Conservation (phyloP, 768 basidiomycete genomes). For the Lactarius tabidus region DNA sequence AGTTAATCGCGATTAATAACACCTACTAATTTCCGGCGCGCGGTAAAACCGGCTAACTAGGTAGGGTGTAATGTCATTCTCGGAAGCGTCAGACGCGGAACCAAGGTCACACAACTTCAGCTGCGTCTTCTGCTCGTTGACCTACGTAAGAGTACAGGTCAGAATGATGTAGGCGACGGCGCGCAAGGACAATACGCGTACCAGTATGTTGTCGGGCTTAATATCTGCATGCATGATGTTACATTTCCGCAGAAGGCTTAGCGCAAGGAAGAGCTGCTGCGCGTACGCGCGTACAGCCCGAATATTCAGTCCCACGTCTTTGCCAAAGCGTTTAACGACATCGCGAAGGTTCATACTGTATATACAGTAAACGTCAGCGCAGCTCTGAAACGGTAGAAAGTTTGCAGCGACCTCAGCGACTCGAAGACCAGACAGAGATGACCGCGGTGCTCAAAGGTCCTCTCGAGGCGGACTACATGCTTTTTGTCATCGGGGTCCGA, state of each 20-base stretch:
- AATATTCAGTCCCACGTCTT: conserved; percentile 94
- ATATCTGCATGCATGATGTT: conserved; percentile 98
- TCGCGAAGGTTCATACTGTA: conserved; percentile 95
- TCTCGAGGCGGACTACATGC: conserved; percentile 87
- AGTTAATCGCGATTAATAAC: conserved; percentile 9
- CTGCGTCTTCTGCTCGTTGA: conserved; percentile 90
- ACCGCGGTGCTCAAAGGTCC: conserved; percentile 95
- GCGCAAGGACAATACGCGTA: conserved; percentile 37
- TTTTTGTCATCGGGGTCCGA: conserved; percentile 97
- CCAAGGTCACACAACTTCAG: conserved; percentile 96
- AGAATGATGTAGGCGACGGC: background rate
- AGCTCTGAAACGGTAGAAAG: background rate
- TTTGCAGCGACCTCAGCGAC: conserved; percentile 65
- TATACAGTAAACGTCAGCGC: conserved; percentile 11
- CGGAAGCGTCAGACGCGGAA: conserved; percentile 91
- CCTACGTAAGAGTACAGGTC: conserved; percentile 43
- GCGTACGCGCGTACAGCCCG: conserved; percentile 98
- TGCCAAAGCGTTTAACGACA: conserved; percentile 96
- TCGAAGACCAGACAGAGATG: conserved; percentile 97
- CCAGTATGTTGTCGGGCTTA: conserved; percentile 97
- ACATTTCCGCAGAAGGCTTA: conserved; percentile 80
- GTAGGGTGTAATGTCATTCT: conserved; percentile 97
- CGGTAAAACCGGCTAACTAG: conserved; percentile 97
- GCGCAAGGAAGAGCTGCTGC: conserved; percentile 88
- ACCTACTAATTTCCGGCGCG: conserved; percentile 95